phyloP scores from a whole-genome alignment of 2,329 filamentous ascomycete genomes.

The Curvularia hawaiiensis region DNA sequence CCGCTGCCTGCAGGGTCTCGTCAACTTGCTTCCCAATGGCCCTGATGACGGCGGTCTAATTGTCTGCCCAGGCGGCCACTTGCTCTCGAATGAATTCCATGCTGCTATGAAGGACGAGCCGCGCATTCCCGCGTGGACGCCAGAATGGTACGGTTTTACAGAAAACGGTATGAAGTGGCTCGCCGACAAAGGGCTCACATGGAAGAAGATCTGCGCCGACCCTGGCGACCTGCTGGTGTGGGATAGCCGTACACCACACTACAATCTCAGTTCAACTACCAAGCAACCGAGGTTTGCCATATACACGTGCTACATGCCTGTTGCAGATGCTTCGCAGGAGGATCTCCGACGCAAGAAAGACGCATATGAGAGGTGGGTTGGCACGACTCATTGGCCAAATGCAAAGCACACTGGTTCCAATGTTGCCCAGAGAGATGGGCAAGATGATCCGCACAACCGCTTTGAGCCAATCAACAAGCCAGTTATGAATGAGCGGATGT shows the following conservation, averaged over 20 bases:
- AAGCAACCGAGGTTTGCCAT: conserved; percentile 35
- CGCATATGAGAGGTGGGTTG: conserved; percentile 18
- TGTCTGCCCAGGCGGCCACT: conserved; percentile 41
- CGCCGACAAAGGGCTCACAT: conserved; percentile 45
- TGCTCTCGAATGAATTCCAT: conserved; percentile 41
- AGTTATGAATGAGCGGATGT: conserved; percentile 49
- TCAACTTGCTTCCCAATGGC: conserved; percentile 51
- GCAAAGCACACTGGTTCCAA: conserved; percentile 42
- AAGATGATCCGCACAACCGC: conserved; percentile 44
- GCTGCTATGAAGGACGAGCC: conserved; percentile 30
- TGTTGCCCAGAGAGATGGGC: conserved; percentile 38
- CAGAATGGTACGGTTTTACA: conserved; percentile 44
- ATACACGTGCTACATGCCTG: conserved; percentile 48
- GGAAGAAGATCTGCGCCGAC: conserved; percentile 49
- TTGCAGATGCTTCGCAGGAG: conserved; percentile 41
- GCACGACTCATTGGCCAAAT: conserved; percentile 46
- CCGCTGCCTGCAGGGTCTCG: conserved; percentile 58
- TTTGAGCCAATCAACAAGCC: conserved; percentile 50
- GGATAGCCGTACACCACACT: conserved; percentile 47
- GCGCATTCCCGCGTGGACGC: conserved; percentile 38
- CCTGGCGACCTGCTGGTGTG: conserved; percentile 55
- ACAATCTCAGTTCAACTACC: conserved; percentile 40
- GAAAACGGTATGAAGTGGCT: conserved; percentile 50
- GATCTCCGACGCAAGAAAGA: conserved; percentile 42
- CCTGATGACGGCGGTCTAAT: conserved; percentile 47